phyloP scores from a whole-genome alignment of 2,329 filamentous ascomycete genomes.

The Cladosporium sp. region DNA sequence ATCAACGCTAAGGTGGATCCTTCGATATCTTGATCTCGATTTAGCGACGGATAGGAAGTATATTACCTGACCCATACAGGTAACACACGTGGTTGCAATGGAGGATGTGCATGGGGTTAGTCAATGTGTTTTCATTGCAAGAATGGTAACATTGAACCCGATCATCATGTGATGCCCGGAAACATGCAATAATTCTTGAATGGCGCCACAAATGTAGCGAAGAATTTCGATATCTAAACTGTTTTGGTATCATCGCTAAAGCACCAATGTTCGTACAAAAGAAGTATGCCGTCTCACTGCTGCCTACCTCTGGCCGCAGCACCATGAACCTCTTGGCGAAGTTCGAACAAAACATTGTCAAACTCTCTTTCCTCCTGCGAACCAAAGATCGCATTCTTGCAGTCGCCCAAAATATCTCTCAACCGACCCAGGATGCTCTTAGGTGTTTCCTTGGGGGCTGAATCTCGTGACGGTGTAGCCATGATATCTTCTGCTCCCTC shows the following conservation, averaged over 20 bases:
- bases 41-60: no score
- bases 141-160: no score
- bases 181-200: no score
- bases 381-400: constrained; percentile 58
- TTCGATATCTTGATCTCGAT: background rate
- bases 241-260: background rate
- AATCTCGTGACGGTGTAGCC: constrained; percentile 12
- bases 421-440: constrained; percentile 53
- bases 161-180: no score
- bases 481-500: background rate
- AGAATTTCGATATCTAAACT: background rate
- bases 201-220: background rate
- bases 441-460: constrained; percentile 26
- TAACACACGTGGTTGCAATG: no score
- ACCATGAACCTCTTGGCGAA: constrained; percentile 68
- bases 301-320: constrained; percentile 45
- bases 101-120: no score
- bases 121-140: no score
- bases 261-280: background rate
- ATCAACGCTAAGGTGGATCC: background rate
- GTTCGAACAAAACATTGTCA: constrained; percentile 75
- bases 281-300: background rate
- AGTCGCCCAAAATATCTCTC: constrained; percentile 53
- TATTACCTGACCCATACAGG: no score
- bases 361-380: constrained; percentile 64